Percentiles rank a stretch among this genome's conserved stretches.
These are phyloP conservation scores for Capsella bursapastoris DNA, from an alignment of 345 rosid species.

Conservation along the genomic window DNA sequence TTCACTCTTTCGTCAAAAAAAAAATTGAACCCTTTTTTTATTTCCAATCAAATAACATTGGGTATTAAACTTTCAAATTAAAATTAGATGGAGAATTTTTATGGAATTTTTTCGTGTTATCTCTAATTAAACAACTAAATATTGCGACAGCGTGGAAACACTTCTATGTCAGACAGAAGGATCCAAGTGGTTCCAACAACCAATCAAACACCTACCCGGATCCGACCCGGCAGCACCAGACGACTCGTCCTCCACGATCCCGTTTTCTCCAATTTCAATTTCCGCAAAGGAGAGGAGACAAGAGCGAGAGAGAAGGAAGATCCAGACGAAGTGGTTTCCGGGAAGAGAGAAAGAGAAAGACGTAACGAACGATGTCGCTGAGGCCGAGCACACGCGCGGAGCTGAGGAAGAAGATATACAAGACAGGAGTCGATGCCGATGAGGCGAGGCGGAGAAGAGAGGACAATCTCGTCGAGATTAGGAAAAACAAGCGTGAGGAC, in stretches of 20 bases:
- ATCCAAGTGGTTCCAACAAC: constrained; percentile 28
- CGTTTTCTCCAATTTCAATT: constrained; percentile 35
- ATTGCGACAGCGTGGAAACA: constrained; percentile 19
- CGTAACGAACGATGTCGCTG: constrained; percentile 53
- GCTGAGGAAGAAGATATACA: constrained; percentile 74
- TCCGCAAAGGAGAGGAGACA: not conserved
- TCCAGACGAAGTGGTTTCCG: constrained; percentile 32
- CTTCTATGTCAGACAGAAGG: constrained; percentile 16
- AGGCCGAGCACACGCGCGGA: constrained; percentile 67
- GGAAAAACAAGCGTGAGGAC: constrained; percentile 76
- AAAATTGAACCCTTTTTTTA: too few species aligned
- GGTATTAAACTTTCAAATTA: too few species aligned
- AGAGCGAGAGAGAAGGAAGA: constrained; percentile 43
- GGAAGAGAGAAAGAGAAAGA: constrained; percentile 2
- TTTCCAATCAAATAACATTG: too few species aligned
- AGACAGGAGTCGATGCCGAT: constrained; percentile 76
- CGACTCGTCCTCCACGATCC: constrained; percentile 45
- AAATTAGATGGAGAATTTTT: too few species aligned
- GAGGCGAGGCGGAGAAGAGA: constrained; percentile 77
- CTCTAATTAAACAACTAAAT: not conserved
- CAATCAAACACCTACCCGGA: constrained; percentile 17
- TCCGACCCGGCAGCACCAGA: constrained; percentile 40
- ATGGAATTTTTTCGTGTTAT: too few species aligned
- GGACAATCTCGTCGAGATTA: constrained; percentile 80
- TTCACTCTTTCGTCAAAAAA: too few species aligned